Base-by-base conservation (phyloP, 2,329 filamentous ascomycete species). In the Epichloe glyceriae region DNA sequence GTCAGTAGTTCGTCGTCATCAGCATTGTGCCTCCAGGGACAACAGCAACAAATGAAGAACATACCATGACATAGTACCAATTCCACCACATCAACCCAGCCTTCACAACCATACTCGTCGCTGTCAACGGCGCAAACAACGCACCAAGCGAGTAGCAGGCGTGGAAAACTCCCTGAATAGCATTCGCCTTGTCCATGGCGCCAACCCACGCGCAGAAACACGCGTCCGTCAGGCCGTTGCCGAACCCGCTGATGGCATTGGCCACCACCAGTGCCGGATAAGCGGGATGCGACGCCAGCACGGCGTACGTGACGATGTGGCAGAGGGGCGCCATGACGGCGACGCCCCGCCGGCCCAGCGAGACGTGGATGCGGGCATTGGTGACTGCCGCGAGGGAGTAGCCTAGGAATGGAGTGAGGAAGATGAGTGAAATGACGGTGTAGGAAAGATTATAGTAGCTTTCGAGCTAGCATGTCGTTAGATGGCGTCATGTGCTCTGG, bases 41-140 rank as follows among this genome's bases (percentile, higher is more conserved):
- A 30, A 30, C 26, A 30, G 26, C 26, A 30, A n/a, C n/a, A 5
- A 30, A n/a, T 10, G 19, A 4, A 17, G 30, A 10, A 40, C 73
- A 70, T 70, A 83, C 78, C 80, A 86, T 84, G 50, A 86, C 66
- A 60, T 85, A 86, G 60, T 86, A 88, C 61, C 80, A 87, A 3
- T 69, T 73, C 57, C 82, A 85, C 85, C 85, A 88, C 0, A 73
- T 73, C 53, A 81, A 50, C 1, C 66, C 58, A 0, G 71, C 77
- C 49, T 75, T 77, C 0, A 80, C 80, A 33, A 87, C 78, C 73
- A 88, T 78, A 0, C 73, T 75, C 0, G 84, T 86, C 0, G 82
- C 82, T 50, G 85, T 75, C 2, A 86, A 61, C 0, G 83, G 83
- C 3, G 78, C 70, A 2, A 85, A 67, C 0, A 83, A 73, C 0